Conservation (phyloP, 306 rosid species). For the Psophocarpus tetragonolobus region DNA sequence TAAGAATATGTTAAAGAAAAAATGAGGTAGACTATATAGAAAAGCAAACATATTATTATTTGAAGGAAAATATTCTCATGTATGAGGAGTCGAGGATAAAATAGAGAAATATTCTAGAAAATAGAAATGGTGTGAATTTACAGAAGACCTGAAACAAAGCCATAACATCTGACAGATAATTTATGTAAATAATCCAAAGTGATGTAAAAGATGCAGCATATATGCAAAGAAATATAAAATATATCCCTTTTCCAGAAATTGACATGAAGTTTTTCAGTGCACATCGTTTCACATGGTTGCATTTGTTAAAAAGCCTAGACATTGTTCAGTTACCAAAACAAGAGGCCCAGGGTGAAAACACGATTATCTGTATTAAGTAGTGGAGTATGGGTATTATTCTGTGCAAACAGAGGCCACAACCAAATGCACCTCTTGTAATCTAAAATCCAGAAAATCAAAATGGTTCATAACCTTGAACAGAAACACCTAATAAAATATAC, state of each 20-base stretch:
- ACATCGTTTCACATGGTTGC: not conserved
- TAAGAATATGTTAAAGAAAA: not conserved
- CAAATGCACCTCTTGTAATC: not conserved
- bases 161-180: not conserved
- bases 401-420: slow-evolving; percentile 14
- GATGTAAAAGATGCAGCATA: not conserved
- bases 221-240: not conserved
- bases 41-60: not conserved
- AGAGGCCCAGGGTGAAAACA: slow-evolving; percentile 5
- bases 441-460: not conserved
- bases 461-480: not conserved
- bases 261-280: not conserved
- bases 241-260: not conserved
- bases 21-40: not conserved
- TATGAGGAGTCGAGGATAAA: not conserved
- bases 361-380: slow-evolving; percentile 3
- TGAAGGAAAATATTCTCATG: slow-evolving; percentile 28
- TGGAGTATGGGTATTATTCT: slow-evolving; percentile 1
- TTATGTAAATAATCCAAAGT: not conserved
- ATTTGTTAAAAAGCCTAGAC: not conserved
- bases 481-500: not conserved
- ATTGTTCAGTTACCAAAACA: not conserved
- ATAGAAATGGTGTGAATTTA: not conserved
- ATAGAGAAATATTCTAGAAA: slow-evolving; percentile 13
- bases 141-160: slow-evolving; percentile 5